Evolutionary conservation across 345 rosid genomes (phyloP).

Genomic region (Theobroma cacao): DNA sequence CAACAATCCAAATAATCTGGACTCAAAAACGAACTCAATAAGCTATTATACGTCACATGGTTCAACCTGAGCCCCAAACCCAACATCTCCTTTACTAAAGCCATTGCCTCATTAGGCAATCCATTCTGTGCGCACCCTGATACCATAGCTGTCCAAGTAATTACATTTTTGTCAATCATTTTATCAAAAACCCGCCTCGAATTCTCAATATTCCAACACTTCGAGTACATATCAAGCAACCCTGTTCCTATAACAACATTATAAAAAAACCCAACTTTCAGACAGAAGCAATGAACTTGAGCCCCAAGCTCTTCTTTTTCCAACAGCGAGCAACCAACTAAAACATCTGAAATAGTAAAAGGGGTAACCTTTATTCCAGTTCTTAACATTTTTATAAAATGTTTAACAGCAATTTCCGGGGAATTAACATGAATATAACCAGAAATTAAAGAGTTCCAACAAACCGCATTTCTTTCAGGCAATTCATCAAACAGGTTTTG

Average conservation of each 20-base stretch:
- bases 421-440: background rate
- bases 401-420: too few species aligned
- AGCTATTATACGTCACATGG: slow-evolving; percentile 49
- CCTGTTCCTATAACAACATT: slow-evolving; percentile 29
- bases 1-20: slow-evolving; percentile 36
- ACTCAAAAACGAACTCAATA: slow-evolving; percentile 46
- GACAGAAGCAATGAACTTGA: slow-evolving; percentile 32
- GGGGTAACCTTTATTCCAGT: slow-evolving; percentile 1
- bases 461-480: slow-evolving; percentile 25
- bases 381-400: background rate
- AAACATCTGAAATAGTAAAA: slow-evolving; percentile 13
- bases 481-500: slow-evolving; percentile 28
- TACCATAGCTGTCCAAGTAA: slow-evolving; percentile 67
- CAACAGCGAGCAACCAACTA: slow-evolving; percentile 32
- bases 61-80: slow-evolving; percentile 31
- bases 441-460: background rate
- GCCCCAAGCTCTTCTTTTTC: slow-evolving; percentile 25
- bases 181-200: slow-evolving; percentile 56
- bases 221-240: slow-evolving; percentile 25
- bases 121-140: slow-evolving; percentile 48
- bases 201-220: slow-evolving; percentile 15
- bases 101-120: slow-evolving; percentile 33
- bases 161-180: slow-evolving; percentile 44
- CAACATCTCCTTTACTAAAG: slow-evolving; percentile 36
- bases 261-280: slow-evolving; percentile 21